Evolutionary conservation across 768 basidiomycete genomes (phyloP), one percentile per base, ranked within the genome.

Genomic region (Dacryopinax primogenitus): DNA sequence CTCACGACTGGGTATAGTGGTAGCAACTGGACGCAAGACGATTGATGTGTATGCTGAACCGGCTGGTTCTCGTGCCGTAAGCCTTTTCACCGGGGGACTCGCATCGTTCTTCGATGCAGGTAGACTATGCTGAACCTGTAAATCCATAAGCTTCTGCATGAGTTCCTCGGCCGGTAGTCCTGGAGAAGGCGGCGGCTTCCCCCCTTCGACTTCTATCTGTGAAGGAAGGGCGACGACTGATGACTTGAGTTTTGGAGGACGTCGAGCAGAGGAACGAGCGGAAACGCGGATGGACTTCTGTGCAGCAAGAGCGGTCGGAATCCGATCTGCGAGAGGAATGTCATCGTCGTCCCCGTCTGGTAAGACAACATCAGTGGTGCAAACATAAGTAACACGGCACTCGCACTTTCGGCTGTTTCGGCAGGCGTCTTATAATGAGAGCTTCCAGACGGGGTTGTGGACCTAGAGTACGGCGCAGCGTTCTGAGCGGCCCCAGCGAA

Each of bases 241-340:
- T 6, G 33, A 30, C 39, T 66, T 51, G 28, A 51, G 66, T 16
- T 34, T 32, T 23, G 44, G 34, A 28, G 23, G 39, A 15, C 62
- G 58, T 13, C 51, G 51, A 30, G 51, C 4, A 63, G 66, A 58
- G 66, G 63, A 15, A 32, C 28, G 47, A 45, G 45, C 45, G 23
- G 45, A 28, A 47, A 79, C 78, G 21, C 89, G 82, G 64, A 95
- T 88, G 3, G 86, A 85, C 69, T 83, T 84, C 71, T 95, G 92
- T 11, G 90, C 92, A 1, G 79, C 82, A 66, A 95, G 75, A 2
- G 92, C 92, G 0, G 85, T 86, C 2, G 92, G 92, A 64, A 92
- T 90, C 33, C 85, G 80, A 68, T 83, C 84, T 1, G 91, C 92
- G 16, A 95, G 80, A 0, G 92, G 92, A 0, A 92, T 78, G 69